phyloP scores from a whole-genome alignment of 2,329 filamentous ascomycete genomes.

The Colletotrichum noveboracense region DNA sequence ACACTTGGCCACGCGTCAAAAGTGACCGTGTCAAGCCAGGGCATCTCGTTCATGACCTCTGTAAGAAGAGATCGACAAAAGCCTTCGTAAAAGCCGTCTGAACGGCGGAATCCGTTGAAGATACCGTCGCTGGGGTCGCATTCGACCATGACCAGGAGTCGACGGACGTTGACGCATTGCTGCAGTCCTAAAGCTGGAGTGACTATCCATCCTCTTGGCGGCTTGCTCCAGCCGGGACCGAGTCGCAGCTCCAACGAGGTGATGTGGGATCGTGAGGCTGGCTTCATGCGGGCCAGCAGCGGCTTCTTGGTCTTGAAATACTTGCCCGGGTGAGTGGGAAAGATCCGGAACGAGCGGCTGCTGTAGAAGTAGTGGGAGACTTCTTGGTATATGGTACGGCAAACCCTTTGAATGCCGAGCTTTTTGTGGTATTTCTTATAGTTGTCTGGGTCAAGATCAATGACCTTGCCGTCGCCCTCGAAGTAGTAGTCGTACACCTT shows the following conservation, averaged over 20 bases:
- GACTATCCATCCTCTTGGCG: slow-evolving; percentile 74
- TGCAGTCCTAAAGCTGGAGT: slow-evolving; percentile 66
- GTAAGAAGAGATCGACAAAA: slow-evolving; percentile 66
- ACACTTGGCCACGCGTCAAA: slow-evolving; percentile 75
- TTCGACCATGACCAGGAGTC: slow-evolving; percentile 72
- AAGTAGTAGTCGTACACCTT: slow-evolving; percentile 73
- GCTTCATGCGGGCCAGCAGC: slow-evolving; percentile 69
- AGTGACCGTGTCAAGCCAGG: slow-evolving; percentile 62
- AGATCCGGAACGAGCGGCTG: slow-evolving; percentile 67
- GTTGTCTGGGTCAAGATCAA: slow-evolving; percentile 73
- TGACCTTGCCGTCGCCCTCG: slow-evolving; percentile 52
- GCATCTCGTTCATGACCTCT: slow-evolving; percentile 61
- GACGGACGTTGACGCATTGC: slow-evolving; percentile 64
- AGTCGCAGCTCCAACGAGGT: slow-evolving; percentile 72
- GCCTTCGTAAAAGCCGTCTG: slow-evolving; percentile 71
- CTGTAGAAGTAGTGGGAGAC: slow-evolving; percentile 71
- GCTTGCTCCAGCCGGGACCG: slow-evolving; percentile 74
- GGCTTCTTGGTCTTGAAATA: slow-evolving; percentile 79
- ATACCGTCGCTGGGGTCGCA: slow-evolving; percentile 72
- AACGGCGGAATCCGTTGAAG: slow-evolving; percentile 71
- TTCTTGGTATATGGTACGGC: slow-evolving; percentile 65
- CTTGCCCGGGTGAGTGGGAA: slow-evolving; percentile 66
- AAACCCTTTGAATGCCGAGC: slow-evolving; percentile 66
- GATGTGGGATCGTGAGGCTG: slow-evolving; percentile 63
- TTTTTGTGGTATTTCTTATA: slow-evolving; percentile 65